Conservation (phyloP, 208 protist species). For the Leishmania major region DNA sequence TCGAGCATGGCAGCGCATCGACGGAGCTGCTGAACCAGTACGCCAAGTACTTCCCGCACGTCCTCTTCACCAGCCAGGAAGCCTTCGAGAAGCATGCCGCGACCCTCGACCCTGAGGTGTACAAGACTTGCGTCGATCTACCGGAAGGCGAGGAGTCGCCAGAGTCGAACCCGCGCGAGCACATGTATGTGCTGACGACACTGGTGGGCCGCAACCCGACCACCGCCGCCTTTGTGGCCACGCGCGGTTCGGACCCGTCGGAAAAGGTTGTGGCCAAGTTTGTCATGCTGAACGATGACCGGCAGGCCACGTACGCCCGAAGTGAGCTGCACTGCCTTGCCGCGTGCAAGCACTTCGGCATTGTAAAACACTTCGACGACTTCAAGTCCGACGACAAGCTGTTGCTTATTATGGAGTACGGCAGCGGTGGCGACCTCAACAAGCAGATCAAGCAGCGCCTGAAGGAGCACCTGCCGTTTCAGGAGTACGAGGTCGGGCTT, state of each 20-base stretch:
- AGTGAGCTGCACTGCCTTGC: slow-evolving; percentile 88
- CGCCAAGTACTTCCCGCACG: slow-evolving; percentile 79
- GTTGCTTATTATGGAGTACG: slow-evolving; percentile 91
- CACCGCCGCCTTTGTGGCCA: slow-evolving; percentile 83
- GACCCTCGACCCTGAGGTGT: slow-evolving; percentile 42
- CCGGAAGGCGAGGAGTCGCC: slow-evolving; percentile 75
- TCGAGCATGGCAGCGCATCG: slow-evolving; percentile 31
- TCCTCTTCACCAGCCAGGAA: slow-evolving; percentile 73
- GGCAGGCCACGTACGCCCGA: slow-evolving; percentile 80
- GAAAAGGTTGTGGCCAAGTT: slow-evolving; percentile 88
- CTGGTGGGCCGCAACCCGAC: slow-evolving; percentile 86
- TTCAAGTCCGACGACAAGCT: slow-evolving; percentile 79
- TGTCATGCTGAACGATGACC: slow-evolving; percentile 85
- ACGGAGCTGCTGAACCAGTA: slow-evolving; percentile 78
- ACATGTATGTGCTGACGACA: slow-evolving; percentile 83
- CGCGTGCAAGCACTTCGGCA: slow-evolving; percentile 87
- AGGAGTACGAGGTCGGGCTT: slow-evolving; percentile 85
- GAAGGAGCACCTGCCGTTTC: slow-evolving; percentile 72
- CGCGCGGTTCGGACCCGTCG: slow-evolving; percentile 60
- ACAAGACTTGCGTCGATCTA: slow-evolving; percentile 35
- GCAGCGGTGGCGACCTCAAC: slow-evolving; percentile 86
- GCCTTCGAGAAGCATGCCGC: slow-evolving; percentile 65
- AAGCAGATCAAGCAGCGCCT: slow-evolving; percentile 86
- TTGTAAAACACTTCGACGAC: slow-evolving; percentile 90
- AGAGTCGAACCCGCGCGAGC: slow-evolving; percentile 65